Conservation (phyloP, 768 basidiomycete genomes). For the Daedaleopsis nitida region DNA sequence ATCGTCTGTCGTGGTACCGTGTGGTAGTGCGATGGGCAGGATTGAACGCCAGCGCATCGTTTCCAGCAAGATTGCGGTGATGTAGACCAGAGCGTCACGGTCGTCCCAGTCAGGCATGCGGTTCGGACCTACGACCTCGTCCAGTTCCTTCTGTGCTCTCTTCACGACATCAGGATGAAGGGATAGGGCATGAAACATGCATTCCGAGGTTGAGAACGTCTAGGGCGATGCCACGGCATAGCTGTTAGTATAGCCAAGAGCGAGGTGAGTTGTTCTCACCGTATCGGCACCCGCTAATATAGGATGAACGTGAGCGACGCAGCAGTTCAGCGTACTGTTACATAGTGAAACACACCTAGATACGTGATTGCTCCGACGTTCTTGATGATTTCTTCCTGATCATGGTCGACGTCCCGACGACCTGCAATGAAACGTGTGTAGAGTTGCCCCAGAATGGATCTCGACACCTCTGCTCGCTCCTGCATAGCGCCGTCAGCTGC, state of each 20-base stretch:
- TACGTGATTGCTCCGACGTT: not conserved
- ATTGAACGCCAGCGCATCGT: slow-evolving; percentile 52
- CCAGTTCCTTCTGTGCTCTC: slow-evolving; percentile 65
- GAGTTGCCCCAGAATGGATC: not conserved
- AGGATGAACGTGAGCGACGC: no score
- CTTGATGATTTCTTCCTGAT: not conserved
- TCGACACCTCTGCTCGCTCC: not conserved
- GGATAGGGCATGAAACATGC: slow-evolving; percentile 6
- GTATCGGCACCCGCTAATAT: slow-evolving; percentile 1
- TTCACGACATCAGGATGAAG: slow-evolving; percentile 23
- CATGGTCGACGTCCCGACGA: not conserved
- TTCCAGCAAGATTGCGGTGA: slow-evolving; percentile 53
- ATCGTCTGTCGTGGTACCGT: slow-evolving; percentile 8
- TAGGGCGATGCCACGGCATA: not conserved
- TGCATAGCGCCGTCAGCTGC: not conserved
- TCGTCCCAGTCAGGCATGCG: slow-evolving; percentile 60
- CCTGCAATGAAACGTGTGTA: not conserved
- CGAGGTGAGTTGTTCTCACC: not conserved
- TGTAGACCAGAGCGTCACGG: slow-evolving; percentile 26
- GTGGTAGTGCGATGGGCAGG: slow-evolving; percentile 33
- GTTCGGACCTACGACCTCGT: slow-evolving; percentile 51
- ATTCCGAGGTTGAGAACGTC: slow-evolving; percentile 22
- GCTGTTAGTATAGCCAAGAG: not conserved
- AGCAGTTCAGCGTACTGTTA: no score
- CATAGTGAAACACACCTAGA: not conserved